These are phyloP conservation scores for Xylaria curta DNA, from an alignment of 495 filamentous ascomycete genomes.

Conservation along the genomic window DNA sequence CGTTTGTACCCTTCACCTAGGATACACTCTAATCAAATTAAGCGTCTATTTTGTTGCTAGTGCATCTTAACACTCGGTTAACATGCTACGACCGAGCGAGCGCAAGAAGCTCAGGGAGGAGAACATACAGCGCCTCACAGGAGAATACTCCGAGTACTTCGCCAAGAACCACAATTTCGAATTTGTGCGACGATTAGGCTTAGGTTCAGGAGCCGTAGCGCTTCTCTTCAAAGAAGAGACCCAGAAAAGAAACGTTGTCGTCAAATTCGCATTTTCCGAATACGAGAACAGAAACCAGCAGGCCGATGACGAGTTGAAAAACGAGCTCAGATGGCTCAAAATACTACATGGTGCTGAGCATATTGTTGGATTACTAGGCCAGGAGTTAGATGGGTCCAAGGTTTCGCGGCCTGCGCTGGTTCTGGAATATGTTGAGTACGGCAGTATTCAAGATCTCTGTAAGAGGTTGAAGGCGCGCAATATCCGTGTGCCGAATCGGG, in stretches of 20 bases:
- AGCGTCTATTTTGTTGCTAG: not conserved
- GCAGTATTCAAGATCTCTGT: conserved; percentile 17
- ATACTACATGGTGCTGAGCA: conserved; percentile 6
- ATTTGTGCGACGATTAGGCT: conserved; percentile 4
- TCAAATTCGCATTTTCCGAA: conserved; percentile 16
- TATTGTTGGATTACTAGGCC: not conserved
- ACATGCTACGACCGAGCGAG: conserved; percentile 19
- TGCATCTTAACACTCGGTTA: not conserved
- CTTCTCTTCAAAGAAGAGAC: conserved; percentile 12
- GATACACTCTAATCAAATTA: not conserved
- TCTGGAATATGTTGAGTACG: conserved; percentile 6
- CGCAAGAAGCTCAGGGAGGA: conserved; percentile 16
- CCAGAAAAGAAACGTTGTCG: conserved; percentile 5
- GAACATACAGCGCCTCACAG: conserved; percentile 15
- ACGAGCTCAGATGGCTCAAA: conserved; percentile 3
- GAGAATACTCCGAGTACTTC: not conserved
- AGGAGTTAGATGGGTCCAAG: not conserved
- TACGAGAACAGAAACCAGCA: conserved; percentile 10
- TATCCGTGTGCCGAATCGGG: not conserved
- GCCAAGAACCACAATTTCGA: not conserved
- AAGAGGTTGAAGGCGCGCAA: not conserved
- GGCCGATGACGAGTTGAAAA: conserved; percentile 13
- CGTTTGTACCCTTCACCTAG: not conserved
- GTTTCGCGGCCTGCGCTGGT: conserved; percentile 13
- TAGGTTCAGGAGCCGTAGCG: conserved; percentile 12